Conservation (phyloP, 345 rosid species). For the Ceriops decandra region DNA sequence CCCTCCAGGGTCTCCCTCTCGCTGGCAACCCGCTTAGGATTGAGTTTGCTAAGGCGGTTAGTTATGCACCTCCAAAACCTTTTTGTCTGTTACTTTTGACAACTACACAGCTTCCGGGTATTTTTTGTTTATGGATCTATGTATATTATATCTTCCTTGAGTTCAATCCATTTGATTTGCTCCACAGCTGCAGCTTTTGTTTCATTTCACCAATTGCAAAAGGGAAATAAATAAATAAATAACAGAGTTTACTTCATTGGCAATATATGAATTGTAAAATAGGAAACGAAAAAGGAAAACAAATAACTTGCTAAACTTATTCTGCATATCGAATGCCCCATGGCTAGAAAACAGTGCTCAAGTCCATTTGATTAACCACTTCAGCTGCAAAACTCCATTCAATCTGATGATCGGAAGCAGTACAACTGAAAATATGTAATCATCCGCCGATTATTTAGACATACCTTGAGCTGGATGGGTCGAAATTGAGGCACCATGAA, state of each 20-base stretch:
- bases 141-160: slow-evolving; percentile 9
- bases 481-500: no score
- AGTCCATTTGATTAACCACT: not conserved
- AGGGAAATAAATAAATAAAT: not conserved
- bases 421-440: not conserved
- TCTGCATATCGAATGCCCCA: not conserved
- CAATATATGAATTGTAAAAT: no score
- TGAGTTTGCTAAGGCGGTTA: slow-evolving; percentile 99
- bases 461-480: no score
- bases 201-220: not conserved
- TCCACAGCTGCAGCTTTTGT: not conserved
- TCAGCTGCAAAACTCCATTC: not conserved
- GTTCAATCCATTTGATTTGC: slow-evolving; percentile 14
- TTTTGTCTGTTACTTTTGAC: slow-evolving; percentile 13
- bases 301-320: no score
- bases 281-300: no score
- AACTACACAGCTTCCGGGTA: slow-evolving; percentile 2
- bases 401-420: not conserved
- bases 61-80: slow-evolving; percentile 37
- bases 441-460: not conserved
- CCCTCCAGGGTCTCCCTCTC: slow-evolving; percentile 72
- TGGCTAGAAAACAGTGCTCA: not conserved
- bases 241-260: not conserved
- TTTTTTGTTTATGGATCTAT: slow-evolving; percentile 8
- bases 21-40: slow-evolving; percentile 81